Evolutionary conservation across 352 stramenopile species (phyloP).

Genomic region (Phytophthora megakarya): DNA sequence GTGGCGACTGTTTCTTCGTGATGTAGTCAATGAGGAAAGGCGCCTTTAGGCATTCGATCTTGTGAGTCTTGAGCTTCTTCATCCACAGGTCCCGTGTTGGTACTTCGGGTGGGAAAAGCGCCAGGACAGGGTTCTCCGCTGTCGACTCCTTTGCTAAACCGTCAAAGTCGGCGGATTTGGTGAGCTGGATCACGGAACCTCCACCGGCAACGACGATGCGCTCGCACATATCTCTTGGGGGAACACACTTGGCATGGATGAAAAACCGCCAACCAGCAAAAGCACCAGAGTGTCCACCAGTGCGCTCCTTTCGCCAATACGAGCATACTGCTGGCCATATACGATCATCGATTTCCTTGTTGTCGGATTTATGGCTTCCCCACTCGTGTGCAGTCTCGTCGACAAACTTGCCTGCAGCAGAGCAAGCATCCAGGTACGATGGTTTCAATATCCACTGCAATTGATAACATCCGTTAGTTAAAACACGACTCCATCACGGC

Average conservation of each 20-base stretch:
- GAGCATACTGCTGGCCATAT: slow-evolving; percentile 68
- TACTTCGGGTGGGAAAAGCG: slow-evolving; percentile 59
- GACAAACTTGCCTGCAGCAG: slow-evolving; percentile 68
- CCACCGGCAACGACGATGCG: slow-evolving; percentile 65
- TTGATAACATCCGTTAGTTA: slow-evolving; percentile 12
- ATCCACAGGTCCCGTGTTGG: slow-evolving; percentile 67
- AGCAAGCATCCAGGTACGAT: slow-evolving; percentile 76
- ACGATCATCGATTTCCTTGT: slow-evolving; percentile 70
- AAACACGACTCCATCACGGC: neutral
- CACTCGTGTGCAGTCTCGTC: slow-evolving; percentile 77
- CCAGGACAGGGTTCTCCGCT: slow-evolving; percentile 55
- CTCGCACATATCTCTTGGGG: slow-evolving; percentile 82
- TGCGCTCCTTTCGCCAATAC: slow-evolving; percentile 73
- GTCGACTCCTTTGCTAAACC: slow-evolving; percentile 40
- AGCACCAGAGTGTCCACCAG: slow-evolving; percentile 50
- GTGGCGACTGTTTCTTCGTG: slow-evolving; percentile 77
- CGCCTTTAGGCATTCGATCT: slow-evolving; percentile 78
- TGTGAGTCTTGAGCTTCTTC: slow-evolving; percentile 68
- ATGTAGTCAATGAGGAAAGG: slow-evolving; percentile 87
- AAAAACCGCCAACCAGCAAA: slow-evolving; percentile 77
- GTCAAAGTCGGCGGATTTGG: slow-evolving; percentile 56
- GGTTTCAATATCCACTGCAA: slow-evolving; percentile 85
- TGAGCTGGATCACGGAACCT: slow-evolving; percentile 64
- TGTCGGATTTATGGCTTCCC: slow-evolving; percentile 55
- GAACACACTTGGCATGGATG: slow-evolving; percentile 74